phyloP scores from a whole-genome alignment of 2,329 filamentous ascomycete species.

The Hypomyces perniciosus region DNA sequence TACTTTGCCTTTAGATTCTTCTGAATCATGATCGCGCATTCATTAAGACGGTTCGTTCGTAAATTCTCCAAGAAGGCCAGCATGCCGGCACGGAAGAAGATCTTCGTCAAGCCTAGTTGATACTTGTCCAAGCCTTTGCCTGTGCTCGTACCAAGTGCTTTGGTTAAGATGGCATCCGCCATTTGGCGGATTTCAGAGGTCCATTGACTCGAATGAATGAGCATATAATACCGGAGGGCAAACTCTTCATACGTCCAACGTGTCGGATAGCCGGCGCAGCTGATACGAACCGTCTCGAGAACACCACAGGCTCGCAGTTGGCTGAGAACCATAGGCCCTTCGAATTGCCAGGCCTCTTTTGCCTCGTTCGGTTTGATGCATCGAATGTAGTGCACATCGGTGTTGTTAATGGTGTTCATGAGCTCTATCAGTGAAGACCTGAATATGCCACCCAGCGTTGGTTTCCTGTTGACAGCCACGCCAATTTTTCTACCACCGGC shows the following conservation, averaged over 20 bases:
- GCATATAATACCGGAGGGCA: constrained; percentile 95
- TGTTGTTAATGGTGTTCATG: constrained; percentile 96
- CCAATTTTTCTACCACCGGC: constrained; percentile 79
- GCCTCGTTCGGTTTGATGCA: constrained; percentile 99
- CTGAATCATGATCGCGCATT: constrained; percentile 95
- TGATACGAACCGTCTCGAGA: constrained; percentile 94
- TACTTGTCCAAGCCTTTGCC: constrained; percentile 83
- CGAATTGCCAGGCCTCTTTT: constrained; percentile 95
- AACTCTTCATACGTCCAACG: constrained; percentile 99
- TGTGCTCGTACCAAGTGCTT: constrained; percentile 74
- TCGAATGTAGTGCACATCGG: constrained; percentile 97
- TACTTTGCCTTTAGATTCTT: constrained; percentile 97
- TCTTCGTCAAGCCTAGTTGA: constrained; percentile 94
- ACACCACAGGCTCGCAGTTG: constrained; percentile 98
- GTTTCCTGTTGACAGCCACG: constrained; percentile 90
- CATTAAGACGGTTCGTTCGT: constrained; percentile 81
- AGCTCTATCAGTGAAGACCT: constrained; percentile 96
- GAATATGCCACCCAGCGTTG: constrained; percentile 96
- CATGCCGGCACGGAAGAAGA: constrained; percentile 99
- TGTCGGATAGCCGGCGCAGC: constrained; percentile 93
- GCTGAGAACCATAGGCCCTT: constrained; percentile 96
- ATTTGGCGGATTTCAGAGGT: constrained; percentile 90
- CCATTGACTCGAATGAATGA: constrained; percentile 85
- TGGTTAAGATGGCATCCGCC: constrained; percentile 85
- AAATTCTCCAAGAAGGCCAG: constrained; percentile 95